Conservation (phyloP, 2,329 filamentous ascomycete species). For the Arthrocladium fulminans region DNA sequence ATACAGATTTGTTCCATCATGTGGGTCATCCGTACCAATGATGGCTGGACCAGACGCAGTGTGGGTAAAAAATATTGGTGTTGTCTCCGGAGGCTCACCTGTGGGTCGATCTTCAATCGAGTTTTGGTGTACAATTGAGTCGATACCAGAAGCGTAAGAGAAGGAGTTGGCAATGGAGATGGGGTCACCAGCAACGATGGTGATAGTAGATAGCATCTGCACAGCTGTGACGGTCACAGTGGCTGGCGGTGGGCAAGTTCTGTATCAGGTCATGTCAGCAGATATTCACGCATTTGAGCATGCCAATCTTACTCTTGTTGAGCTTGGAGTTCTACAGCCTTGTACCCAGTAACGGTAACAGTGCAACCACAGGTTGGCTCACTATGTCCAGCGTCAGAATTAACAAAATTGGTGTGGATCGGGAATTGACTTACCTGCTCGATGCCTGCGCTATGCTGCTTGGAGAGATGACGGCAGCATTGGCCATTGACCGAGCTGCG, state of each 20-base stretch:
- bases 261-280: neutral
- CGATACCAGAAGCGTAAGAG: constrained; percentile 10
- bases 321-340: neutral
- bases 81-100: constrained; percentile 10
- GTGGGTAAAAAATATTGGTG: constrained; percentile 13
- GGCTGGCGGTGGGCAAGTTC: constrained; percentile 1
- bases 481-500: neutral
- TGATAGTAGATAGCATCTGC: constrained; percentile 14
- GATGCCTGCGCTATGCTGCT: neutral
- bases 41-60: constrained; percentile 16
- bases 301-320: constrained; percentile 4
- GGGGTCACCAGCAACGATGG: constrained; percentile 19
- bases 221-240: constrained; percentile 14
- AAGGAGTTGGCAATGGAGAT: constrained; percentile 13
- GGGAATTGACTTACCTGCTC: neutral
- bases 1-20: constrained; percentile 8
- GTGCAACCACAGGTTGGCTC: constrained; percentile 6
- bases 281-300: neutral
- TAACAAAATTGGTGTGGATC: neutral
- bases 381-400: neutral
- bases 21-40: constrained; percentile 17
- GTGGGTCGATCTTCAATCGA: constrained; percentile 15
- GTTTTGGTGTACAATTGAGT: constrained; percentile 15
- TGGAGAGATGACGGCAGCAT: constrained; percentile 3
- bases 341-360: constrained; percentile 4